Evolutionary conservation across 495 filamentous ascomycete species (phyloP), one percentile per base, ranked within the genome.

Genomic region (Amniculicola lignicola): DNA sequence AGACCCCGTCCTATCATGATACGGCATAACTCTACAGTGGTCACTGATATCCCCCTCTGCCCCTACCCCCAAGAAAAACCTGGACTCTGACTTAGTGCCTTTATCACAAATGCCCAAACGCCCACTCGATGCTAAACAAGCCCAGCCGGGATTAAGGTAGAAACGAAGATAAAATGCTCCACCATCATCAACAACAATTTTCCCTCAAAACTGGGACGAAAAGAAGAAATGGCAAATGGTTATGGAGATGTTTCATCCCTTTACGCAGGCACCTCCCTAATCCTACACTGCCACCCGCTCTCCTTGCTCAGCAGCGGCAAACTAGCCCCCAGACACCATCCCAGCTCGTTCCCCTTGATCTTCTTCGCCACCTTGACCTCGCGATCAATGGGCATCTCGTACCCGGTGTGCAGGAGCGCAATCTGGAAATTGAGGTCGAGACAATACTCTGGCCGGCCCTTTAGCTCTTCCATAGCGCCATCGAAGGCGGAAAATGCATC

Each of bases 311-410:
- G 74, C 50, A 91, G 75, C 28, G 87, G 88, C 58, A 91, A 74
- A 76, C 85, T 96, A 54, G 93, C 93, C 64, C 93, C 93, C 69
- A 98, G 75, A 74, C 91, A 96, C 93, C 93, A 98, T 42, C 93
- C 93, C 52, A 98, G 74, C 77, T 98, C 94, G 70, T 96, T 96
- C 28, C 83, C 84, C 77, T 92, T 92, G 63, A 97, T 93, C 80
- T 96, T 92, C 87, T 98, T 97, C 24, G 93, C 93, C 62, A 96
- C 94, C 77, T 87, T 89, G 48, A 98, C 90, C 73, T 97, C 92
- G 18, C 93, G 82, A 53, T 93, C 88, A 64, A 97, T 79, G 4
- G 91, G 91, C 90, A 98, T 97, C 61, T 96, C 93, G 70, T 98
- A 98, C 16, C 93, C 93, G 0, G 90, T 96, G 70, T 96, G 91